Base-by-base conservation (phyloP, 805 yeast genomes). In the Ogataea zsoltii region DNA sequence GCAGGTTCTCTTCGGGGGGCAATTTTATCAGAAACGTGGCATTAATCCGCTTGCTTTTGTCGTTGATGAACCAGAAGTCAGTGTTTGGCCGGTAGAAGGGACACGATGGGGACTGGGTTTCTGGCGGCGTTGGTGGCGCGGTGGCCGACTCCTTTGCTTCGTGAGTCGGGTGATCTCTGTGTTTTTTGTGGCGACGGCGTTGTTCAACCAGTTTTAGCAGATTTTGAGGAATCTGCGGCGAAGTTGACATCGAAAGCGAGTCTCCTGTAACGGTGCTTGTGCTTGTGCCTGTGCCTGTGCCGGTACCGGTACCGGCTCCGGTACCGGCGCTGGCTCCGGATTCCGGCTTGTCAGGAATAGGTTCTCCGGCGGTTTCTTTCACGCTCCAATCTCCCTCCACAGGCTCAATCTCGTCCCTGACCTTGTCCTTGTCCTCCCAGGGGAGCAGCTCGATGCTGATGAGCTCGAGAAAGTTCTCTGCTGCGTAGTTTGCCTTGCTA, bases 381-480 rank as follows among this genome's bases (percentile, higher is more conserved):
- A 21, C 29, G 4, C 45, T 36, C 21, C 33, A 44, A 13, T 33
- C 42, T 3, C 16, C 14, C 25, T 34, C 38, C 26, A 12, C 46
- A 12, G 38, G 15, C 12, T 42, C 53, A 9, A 19, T 3, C 6
- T 33, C 48, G 25, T 49, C 25, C 25, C 9, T 21, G 25, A 19
- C 4, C 6, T 33, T 47, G 25, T 49, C 25, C 25, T 21, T 21
- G 25, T 46, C 45, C 50, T 73, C 74, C 48, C 57, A 58, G 2
- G 82, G 72, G 0, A 74, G 59, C 47, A 80, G 64, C 46, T 76
- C 80, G 4, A 83, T 61, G 41, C 81, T 79, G 3, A 88, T 71
- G 48, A 90, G 64, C 58, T 92, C 98, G 37, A 92, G 66, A 55
- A 86, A 89, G 3, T 83, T 83, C 60, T 91, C 97, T 16, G 89